Percentiles rank a stretch among this genome's conserved stretches.
phyloP scores from a whole-genome alignment of 306 rosid genomes.

The Luffa acutangula region DNA sequence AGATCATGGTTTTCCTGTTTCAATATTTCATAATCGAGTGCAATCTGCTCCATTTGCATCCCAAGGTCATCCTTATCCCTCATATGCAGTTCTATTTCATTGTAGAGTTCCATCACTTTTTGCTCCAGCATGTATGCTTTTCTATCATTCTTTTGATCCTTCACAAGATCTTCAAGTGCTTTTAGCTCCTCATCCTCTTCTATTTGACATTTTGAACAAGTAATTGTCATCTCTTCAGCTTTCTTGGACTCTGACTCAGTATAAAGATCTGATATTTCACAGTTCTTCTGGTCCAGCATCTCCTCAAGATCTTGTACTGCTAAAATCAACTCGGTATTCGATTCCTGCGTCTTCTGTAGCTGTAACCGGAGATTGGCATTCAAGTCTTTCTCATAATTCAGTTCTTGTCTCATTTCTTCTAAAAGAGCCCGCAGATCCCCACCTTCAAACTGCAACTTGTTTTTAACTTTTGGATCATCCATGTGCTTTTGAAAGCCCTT shows the following conservation, averaged over 20 bases:
- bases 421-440: conserved; percentile 54
- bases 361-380: conserved; percentile 72
- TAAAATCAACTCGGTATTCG: conserved; percentile 75
- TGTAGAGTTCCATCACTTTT: conserved; percentile 55
- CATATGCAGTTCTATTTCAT: conserved; percentile 68
- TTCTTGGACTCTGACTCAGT: neutral
- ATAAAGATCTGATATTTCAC: conserved; percentile 18
- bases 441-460: conserved; percentile 47
- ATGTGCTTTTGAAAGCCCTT: conserved; percentile 45
- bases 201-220: conserved; percentile 22
- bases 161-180: conserved; percentile 65
- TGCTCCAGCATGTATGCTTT: conserved; percentile 58
- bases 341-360: conserved; percentile 81
- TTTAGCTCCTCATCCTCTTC: conserved; percentile 70
- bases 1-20: conserved; percentile 87
- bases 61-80: conserved; percentile 86
- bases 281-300: conserved; percentile 66
- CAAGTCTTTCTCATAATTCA: conserved; percentile 69
- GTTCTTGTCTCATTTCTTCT: conserved; percentile 77
- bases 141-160: conserved; percentile 35
- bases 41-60: conserved; percentile 94
- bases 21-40: conserved; percentile 86
- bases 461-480: conserved; percentile 44
- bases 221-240: conserved; percentile 24
- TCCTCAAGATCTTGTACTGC: conserved; percentile 82